Evolutionary conservation across 306 rosid genomes (phyloP).

Genomic region (Ochetophila trinervis): DNA sequence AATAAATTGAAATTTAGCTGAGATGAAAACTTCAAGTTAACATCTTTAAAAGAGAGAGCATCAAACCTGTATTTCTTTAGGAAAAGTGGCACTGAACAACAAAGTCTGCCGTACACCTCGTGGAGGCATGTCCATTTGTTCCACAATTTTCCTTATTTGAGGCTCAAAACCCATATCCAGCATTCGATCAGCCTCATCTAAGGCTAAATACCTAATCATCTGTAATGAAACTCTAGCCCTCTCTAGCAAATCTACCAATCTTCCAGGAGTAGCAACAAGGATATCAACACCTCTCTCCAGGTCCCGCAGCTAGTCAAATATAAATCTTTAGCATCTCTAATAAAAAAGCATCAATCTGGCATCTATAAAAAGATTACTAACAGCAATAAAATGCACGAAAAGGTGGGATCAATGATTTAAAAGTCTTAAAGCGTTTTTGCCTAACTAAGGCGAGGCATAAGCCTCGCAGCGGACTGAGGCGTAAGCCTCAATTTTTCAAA

Average conservation of each 20-base stretch:
- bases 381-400: not conserved
- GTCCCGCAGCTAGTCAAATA: conserved; percentile 64
- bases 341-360: not conserved
- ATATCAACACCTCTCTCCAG: conserved; percentile 92
- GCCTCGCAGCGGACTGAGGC: no score
- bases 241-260: conserved; percentile 89
- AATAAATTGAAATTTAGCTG: no score
- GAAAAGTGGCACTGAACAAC: conserved; percentile 91
- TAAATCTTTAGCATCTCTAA: conserved; percentile 17
- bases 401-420: no score
- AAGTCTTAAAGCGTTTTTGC: no score
- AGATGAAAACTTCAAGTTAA: conserved; percentile 6
- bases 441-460: no score
- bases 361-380: not conserved
- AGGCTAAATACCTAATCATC: conserved; percentile 68
- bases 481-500: no score
- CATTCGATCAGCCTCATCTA: conserved; percentile 83
- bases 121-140: conserved; percentile 91
- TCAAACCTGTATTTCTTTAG: conserved; percentile 80
- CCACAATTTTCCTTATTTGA: conserved; percentile 69
- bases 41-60: not conserved
- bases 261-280: conserved; percentile 97
- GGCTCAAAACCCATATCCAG: conserved; percentile 88
- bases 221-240: conserved; percentile 78
- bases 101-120: conserved; percentile 74